A percentile compares a stretch with the other conserved stretches of the same genome.
These are phyloP conservation scores for Hirschfeldia incana DNA, from an alignment of 345 rosid species.

Conservation along the genomic window DNA sequence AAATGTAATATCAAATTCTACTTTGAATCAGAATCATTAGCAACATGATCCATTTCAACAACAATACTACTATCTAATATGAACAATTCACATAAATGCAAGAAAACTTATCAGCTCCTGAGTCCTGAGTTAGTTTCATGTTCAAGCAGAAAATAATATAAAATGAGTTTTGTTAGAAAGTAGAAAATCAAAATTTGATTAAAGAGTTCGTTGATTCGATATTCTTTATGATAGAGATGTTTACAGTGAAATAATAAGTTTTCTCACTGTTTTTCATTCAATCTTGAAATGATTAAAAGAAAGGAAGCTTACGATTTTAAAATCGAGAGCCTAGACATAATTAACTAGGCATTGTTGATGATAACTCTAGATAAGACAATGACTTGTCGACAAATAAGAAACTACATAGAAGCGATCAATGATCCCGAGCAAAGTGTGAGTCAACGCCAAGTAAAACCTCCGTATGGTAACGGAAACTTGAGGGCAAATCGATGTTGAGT, in stretches of 20 bases:
- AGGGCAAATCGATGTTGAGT: slow-evolving; percentile 3
- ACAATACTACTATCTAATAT: slow-evolving; percentile 1
- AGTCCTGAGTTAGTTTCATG: slow-evolving; percentile 7
- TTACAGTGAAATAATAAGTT: neutral
- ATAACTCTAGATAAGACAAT: slow-evolving; percentile 1
- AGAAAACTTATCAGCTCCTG: neutral
- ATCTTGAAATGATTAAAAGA: neutral
- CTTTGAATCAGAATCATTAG: neutral
- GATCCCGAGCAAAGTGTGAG: slow-evolving; percentile 34
- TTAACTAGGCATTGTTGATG: neutral
- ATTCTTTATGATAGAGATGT: neutral
- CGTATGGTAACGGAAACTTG: slow-evolving; percentile 7
- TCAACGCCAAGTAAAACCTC: slow-evolving; percentile 37
- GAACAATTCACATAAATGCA: neutral
- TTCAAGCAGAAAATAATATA: neutral
- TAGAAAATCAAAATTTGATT: slow-evolving; percentile 1
- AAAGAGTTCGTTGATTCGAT: slow-evolving; percentile 6
- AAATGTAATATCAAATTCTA: neutral
- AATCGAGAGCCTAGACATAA: neutral
- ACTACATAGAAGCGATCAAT: slow-evolving; percentile 32
- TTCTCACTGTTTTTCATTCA: neutral
- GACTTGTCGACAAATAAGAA: neutral
- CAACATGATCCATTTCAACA: neutral
- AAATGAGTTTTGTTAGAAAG: neutral
- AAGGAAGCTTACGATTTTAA: neutral